A percentile compares a stretch with the other conserved stretches of the same genome.
phyloP scores from a whole-genome alignment of 192 early-diverging fungal genomes.

The Chytriomyces hyalinus region DNA sequence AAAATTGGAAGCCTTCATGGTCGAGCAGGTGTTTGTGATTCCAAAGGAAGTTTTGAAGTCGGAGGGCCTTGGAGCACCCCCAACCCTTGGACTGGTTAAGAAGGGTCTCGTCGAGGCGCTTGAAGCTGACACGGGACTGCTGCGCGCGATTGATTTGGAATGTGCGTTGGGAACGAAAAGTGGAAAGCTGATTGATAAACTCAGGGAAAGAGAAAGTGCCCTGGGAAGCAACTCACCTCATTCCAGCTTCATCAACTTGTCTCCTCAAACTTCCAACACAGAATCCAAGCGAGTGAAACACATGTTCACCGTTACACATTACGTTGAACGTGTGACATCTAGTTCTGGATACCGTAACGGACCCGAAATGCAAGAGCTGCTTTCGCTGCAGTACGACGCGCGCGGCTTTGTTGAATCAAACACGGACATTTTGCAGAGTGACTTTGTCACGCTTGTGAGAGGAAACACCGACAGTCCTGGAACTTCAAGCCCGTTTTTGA shows the following conservation, averaged over 20 bases:
- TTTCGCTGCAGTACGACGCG: slow-evolving; percentile 73
- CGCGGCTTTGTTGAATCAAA: slow-evolving; percentile 79
- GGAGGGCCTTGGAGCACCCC: slow-evolving; percentile 35
- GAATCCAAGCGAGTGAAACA: slow-evolving; percentile 56
- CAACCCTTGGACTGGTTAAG: background rate
- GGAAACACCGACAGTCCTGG: slow-evolving; percentile 58
- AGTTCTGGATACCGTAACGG: background rate
- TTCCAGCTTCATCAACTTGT: background rate
- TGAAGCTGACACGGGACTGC: slow-evolving; percentile 37
- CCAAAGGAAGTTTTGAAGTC: slow-evolving; percentile 39
- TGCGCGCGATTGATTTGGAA: slow-evolving; percentile 48
- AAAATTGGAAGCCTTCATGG: slow-evolving; percentile 36
- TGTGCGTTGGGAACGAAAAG: slow-evolving; percentile 43
- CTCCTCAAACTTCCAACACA: background rate
- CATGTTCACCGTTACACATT: slow-evolving; percentile 60
- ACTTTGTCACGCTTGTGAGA: slow-evolving; percentile 83
- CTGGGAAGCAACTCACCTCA: background rate
- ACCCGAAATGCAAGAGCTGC: slow-evolving; percentile 32
- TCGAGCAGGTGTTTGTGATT: slow-evolving; percentile 45
- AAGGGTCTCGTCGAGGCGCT: slow-evolving; percentile 10
- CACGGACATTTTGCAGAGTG: slow-evolving; percentile 69
- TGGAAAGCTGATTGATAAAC: slow-evolving; percentile 31
- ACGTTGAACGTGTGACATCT: slow-evolving; percentile 29
- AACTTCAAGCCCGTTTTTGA: slow-evolving; percentile 51
- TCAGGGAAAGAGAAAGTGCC: slow-evolving; percentile 3